phyloP scores from a whole-genome alignment of 1,139 yeast genomes.

The Candida sp. region DNA sequence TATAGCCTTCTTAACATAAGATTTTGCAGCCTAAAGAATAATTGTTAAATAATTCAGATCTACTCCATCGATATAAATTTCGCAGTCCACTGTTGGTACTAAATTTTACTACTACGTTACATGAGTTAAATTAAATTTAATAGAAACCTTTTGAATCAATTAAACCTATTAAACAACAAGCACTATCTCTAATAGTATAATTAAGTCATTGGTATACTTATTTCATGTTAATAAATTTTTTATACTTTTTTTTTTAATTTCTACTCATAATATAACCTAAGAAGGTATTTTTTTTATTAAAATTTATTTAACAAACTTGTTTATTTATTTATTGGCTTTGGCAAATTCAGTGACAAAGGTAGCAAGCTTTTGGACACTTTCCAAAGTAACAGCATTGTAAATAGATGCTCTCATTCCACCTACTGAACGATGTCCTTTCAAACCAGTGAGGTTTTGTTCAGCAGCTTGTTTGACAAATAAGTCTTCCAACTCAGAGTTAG shows the following conservation, averaged over 20 bases:
- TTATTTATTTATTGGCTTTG: conserved; percentile 13
- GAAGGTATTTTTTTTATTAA: no score
- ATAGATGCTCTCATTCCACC: conserved; percentile 96
- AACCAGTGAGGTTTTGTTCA: conserved; percentile 56
- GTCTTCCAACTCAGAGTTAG: conserved; percentile 60
- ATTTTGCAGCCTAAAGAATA: not conserved
- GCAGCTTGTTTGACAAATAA: conserved; percentile 63
- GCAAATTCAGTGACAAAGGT: conserved; percentile 67
- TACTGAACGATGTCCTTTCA: conserved; percentile 95
- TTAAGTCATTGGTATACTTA: no score
- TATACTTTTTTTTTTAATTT: no score
- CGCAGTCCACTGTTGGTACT: not conserved
- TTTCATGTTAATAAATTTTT: no score
- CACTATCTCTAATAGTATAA: no score
- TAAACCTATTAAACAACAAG: no score
- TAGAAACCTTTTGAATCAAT: no score
- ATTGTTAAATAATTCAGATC: not conserved
- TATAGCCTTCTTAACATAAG: not conserved
- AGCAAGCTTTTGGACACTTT: conserved; percentile 60
- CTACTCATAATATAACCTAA: no score
- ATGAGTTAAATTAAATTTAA: no score
- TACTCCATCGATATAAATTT: not conserved
- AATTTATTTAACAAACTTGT: not conserved
- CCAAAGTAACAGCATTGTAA: conserved; percentile 77
- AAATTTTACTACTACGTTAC: no score